Conservation (phyloP, 352 stramenopile species). For the Phytophthora uliginosa region DNA sequence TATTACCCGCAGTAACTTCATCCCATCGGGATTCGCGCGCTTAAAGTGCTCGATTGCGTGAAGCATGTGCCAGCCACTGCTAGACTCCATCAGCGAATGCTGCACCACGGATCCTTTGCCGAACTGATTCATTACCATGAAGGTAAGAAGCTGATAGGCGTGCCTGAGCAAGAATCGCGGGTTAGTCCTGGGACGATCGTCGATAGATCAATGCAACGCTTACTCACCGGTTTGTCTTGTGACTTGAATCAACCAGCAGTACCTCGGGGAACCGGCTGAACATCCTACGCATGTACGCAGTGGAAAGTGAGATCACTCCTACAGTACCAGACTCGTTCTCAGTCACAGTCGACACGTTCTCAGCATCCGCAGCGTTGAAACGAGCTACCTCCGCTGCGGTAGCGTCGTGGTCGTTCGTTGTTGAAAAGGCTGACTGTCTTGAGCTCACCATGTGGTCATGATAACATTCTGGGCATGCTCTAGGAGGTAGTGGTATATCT, state of each 20-base stretch:
- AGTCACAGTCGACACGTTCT: not conserved
- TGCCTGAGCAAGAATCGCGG: not conserved
- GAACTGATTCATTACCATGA: not conserved
- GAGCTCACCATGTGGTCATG: too few species aligned
- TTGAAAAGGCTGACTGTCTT: too few species aligned
- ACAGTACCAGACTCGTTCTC: not conserved
- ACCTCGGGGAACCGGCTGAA: not conserved
- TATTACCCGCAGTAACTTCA: not conserved
- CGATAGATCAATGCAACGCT: not conserved
- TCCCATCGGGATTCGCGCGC: not conserved
- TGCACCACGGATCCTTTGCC: not conserved
- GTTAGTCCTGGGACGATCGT: not conserved
- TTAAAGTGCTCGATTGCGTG: not conserved
- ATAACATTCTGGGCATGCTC: too few species aligned
- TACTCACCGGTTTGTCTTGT: not conserved
- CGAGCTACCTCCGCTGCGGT: too few species aligned
- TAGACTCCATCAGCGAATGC: not conserved
- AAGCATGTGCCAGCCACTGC: not conserved
- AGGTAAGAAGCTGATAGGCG: not conserved
- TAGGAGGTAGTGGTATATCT: too few species aligned
- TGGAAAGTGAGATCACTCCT: not conserved
- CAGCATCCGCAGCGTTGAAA: not conserved
- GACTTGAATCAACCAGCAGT: not conserved
- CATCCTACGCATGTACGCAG: not conserved
- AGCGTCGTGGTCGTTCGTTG: too few species aligned